Evolutionary conservation across 2,329 filamentous ascomycete genomes (phyloP), one percentile per base, ranked within the genome.

Genomic region (Aspergillus phoenicis): DNA sequence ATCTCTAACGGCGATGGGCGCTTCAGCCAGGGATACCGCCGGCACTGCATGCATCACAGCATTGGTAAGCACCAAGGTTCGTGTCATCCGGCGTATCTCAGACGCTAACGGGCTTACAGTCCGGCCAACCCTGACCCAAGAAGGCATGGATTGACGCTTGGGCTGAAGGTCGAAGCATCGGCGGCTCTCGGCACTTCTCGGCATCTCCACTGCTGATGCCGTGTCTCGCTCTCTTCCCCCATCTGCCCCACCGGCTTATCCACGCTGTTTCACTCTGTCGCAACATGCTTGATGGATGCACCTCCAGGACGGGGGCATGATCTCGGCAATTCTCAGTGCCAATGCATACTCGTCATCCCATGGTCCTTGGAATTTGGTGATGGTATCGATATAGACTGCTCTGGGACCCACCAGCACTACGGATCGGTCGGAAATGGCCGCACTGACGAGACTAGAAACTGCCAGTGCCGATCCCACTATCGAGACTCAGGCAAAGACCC

Each of bases 1-100:
- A 45, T 56, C 53, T 56, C 53, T 30, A 56, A 56, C 53, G 53
- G 26, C 53, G 39, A 47, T 56, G 39, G 39, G 26, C 22, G 22
- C 15, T 51, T n/a, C 15, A 51, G 47, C 47, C 24, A 49, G 24
- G 24, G 47, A 49, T 49, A 10, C 33, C 3, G 15, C 24, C n/a
- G 26, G 13, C 47, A 30, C 24, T 49, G 28, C 22, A 26, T 28
- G 24, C 6, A 13, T 49, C 6, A 15, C 24, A 49, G 47, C 15
- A 30, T 30, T 33, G n/a, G 47, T 28, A 30, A 15, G 26, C 24
- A 51, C 5, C 26, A 5, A 30, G 24, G 24, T 30, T 28, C 45
- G 47, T 51, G 47, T 17, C 26, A 51, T 51, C 47, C 47, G 47
- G n/a, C 15, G 24, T n/a, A 30, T 33, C 26, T 17, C 13, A n/a